A percentile compares a stretch with the other conserved stretches of the same genome.
phyloP scores from a whole-genome alignment of 441 rosid species.

The Eruca vesicaria region DNA sequence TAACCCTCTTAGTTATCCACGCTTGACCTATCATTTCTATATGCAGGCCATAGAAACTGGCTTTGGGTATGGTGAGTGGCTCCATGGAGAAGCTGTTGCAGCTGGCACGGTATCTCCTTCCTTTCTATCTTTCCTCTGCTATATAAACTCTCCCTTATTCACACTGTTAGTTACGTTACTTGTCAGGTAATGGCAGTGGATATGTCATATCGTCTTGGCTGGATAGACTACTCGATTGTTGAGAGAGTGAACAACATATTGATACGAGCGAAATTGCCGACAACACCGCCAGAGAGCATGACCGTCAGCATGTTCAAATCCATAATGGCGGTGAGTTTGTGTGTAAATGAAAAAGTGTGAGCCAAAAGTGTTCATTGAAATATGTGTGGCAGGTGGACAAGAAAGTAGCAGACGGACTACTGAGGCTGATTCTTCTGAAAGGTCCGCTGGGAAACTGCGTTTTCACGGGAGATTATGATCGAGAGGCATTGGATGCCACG shows the following conservation, averaged over 20 bases:
- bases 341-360: background rate
- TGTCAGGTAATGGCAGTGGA: constrained; percentile 89
- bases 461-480: constrained; percentile 88
- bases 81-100: constrained; percentile 99
- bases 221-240: constrained; percentile 88
- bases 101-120: constrained; percentile 71
- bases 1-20: no score
- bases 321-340: constrained; percentile 79
- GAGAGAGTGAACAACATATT: constrained; percentile 63
- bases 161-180: no score
- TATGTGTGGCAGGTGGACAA: constrained; percentile 73
- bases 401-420: constrained; percentile 94
- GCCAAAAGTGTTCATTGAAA: background rate
- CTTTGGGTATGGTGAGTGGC: constrained; percentile 91
- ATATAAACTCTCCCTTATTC: background rate
- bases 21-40: constrained; percentile 15
- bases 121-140: background rate
- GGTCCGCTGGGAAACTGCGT: constrained; percentile 92
- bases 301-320: constrained; percentile 94
- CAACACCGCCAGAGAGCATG: constrained; percentile 73
- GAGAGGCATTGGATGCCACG: constrained; percentile 77
- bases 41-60: constrained; percentile 94
- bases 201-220: constrained; percentile 97
- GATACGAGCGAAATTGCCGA: constrained; percentile 71
- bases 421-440: constrained; percentile 89